phyloP scores from a whole-genome alignment of 2,329 filamentous ascomycete species.

The Myriosclerotinia duriaeana region DNA sequence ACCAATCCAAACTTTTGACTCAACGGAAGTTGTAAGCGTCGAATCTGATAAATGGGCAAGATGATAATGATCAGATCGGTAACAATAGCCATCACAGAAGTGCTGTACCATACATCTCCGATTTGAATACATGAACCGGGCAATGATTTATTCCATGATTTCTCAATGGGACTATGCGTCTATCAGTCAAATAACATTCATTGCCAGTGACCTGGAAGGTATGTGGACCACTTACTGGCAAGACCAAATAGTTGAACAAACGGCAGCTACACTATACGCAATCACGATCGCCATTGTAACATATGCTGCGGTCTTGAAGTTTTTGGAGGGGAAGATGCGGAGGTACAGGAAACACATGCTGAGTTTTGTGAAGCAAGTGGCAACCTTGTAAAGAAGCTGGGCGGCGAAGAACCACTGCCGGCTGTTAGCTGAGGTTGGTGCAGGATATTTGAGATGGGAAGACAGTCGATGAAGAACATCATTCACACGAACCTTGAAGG shows the following conservation, averaged over 20 bases:
- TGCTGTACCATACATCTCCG: conserved; percentile 49
- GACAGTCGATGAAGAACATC: no score
- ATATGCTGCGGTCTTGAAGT: conserved; percentile 18
- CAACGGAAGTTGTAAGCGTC: conserved; percentile 44
- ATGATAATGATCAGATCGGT: conserved; percentile 60
- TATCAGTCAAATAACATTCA: no score
- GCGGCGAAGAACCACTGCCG: conserved; percentile 31
- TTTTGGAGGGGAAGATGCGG: conserved; percentile 2
- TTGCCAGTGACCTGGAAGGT: no score
- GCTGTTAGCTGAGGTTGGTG: not conserved
- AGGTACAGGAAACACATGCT: no score
- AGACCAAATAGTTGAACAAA: not conserved
- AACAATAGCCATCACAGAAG: conserved; percentile 65
- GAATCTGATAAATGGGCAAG: conserved; percentile 46
- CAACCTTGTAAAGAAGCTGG: conserved; percentile 30
- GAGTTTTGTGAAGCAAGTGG: conserved; percentile 22
- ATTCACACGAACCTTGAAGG: no score
- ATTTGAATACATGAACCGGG: conserved; percentile 18
- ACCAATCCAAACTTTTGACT: no score
- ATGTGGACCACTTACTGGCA: not conserved
- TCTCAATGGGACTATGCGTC: not conserved
- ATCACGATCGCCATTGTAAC: not conserved
- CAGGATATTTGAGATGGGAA: no score
- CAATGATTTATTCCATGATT: conserved; percentile 23
- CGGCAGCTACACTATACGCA: not conserved